Base-by-base conservation (phyloP, 805 yeast genomes). In the Debaryomyces prosopidis region DNA sequence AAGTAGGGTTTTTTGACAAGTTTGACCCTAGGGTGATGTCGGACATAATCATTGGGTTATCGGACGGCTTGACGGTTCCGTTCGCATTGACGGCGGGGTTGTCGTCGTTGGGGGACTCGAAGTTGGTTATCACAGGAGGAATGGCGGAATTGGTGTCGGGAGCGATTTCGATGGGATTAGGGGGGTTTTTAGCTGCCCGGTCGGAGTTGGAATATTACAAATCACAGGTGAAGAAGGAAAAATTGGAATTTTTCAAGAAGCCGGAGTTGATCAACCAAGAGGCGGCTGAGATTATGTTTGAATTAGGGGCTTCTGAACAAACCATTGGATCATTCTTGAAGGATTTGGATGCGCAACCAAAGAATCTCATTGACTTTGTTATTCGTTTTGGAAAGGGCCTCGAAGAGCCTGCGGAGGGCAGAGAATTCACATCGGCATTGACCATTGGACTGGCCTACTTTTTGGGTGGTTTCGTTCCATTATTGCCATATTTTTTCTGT, bases 21-120 rank as follows among this genome's bases (percentile, higher is more conserved):
- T 75, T 87, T 42, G 94, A 87, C 61, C 99, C 99, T 8, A 81
- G 99, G 63, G 91, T 91, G 19, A 88, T 92, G 85, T 84, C 94
- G 38, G 98, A 92, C 65, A 77, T 88, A 45, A 89, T 92, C 54
- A 92, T 92, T 60, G 99, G 99, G 4, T 79, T 92, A 41, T 84
- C 94, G 30, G 99, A 92, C 64, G 99, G 99, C 4, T 77, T 92
- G 53, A 92, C 98, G 0, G 99, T 92, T 34, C 99, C 99, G n/a
- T 92, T 92, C 75, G 99, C 99, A 1, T 77, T 94, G 55, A 94
- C 98, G 1, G 98, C 99, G 0, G 99, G 98, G 40, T 77, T 92
- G 45, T 86, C 96, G 1, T 85, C 95, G 1, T 77, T 92, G 43
- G 99, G 99, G 43, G 87, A 89, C 64, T 74, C 96, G 14, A 86